A percentile compares a stretch with the other conserved stretches of the same genome.
These are phyloP conservation scores for Plasmodium berghei DNA, from an alignment of 169 alveolate species.

Conservation along the genomic window DNA sequence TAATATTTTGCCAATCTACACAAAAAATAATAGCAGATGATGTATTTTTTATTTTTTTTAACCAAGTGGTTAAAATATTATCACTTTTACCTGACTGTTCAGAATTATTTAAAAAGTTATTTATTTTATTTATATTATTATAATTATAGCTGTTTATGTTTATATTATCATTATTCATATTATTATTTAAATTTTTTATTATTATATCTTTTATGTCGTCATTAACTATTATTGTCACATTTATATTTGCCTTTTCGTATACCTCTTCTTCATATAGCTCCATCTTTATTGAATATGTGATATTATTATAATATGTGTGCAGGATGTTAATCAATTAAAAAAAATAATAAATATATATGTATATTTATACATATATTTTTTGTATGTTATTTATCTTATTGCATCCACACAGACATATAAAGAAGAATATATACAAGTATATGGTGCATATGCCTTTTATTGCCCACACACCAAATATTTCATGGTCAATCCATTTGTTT, in stretches of 20 bases:
- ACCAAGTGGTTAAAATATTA: conserved; percentile 18
- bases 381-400: neutral
- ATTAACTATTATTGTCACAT: conserved; percentile 36
- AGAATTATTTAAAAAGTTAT: conserved; percentile 9
- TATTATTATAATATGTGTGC: neutral
- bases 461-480: too few species aligned
- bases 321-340: too few species aligned
- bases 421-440: too few species aligned
- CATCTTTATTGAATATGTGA: conserved; percentile 4
- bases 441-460: too few species aligned
- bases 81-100: neutral
- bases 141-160: conserved; percentile 63
- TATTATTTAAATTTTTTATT: conserved; percentile 35
- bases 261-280: conserved; percentile 53
- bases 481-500: too few species aligned
- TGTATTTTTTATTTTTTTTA: conserved; percentile 42
- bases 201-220: conserved; percentile 65
- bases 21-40: conserved; percentile 71
- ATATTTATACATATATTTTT: neutral
- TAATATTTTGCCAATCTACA: conserved; percentile 66
- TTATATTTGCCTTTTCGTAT: conserved; percentile 61
- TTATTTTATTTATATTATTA: conserved; percentile 41
- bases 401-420: too few species aligned
- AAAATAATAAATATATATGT: neutral
- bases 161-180: conserved; percentile 52